Evolutionary conservation across 257 asterid genomes (phyloP).

Genomic region (Nicotiana obtusifolia): DNA sequence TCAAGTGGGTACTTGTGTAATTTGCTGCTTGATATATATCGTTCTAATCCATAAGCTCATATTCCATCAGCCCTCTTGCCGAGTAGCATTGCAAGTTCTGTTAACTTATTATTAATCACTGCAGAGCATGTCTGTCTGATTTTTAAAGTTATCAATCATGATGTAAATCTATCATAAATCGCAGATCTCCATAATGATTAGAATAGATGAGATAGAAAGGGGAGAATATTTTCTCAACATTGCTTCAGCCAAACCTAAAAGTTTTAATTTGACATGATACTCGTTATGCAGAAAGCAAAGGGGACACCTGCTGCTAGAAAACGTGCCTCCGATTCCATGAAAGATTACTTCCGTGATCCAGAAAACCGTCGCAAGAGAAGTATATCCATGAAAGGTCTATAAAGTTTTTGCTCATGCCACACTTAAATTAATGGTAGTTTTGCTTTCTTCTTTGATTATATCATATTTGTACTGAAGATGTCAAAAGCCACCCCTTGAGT

Average conservation of each 20-base stretch:
- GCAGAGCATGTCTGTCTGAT: not conserved
- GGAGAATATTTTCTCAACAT: not conserved
- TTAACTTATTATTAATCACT: not conserved
- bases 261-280: not conserved
- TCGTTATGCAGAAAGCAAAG: constrained; percentile 48
- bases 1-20: too few species aligned
- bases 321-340: constrained; percentile 86
- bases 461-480: not conserved
- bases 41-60: not conserved
- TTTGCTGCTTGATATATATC: not conserved
- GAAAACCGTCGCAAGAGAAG: constrained; percentile 89
- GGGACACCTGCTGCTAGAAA: constrained; percentile 81
- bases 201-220: not conserved
- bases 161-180: not conserved
- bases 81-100: not conserved
- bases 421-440: not conserved
- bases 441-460: not conserved
- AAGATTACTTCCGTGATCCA: constrained; percentile 65
- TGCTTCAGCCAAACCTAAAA: not conserved
- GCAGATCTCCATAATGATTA: not conserved
- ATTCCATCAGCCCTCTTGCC: not conserved
- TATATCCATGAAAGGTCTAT: constrained; percentile 73
- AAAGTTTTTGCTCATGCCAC: not conserved
- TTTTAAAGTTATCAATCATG: not conserved
- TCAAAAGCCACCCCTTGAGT: not conserved